Conservation (phyloP, 2,329 filamentous ascomycete genomes). For the Pseudocercospora crystallina region DNA sequence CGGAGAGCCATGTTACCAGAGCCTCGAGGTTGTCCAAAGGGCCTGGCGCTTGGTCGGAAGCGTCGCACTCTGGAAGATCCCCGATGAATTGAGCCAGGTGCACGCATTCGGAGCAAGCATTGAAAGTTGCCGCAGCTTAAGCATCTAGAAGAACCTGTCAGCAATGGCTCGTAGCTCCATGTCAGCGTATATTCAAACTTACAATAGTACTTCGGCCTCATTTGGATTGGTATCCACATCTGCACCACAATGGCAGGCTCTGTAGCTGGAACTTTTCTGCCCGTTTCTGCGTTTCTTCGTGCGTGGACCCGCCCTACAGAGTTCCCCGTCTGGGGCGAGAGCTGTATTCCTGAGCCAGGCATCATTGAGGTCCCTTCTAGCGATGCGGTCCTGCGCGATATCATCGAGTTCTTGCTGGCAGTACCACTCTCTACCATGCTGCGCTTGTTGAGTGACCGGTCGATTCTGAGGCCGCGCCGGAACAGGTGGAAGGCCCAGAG, state of each 20-base stretch:
- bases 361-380: background rate
- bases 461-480: background rate
- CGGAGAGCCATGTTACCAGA: no score
- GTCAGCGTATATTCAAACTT: background rate
- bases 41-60: no score
- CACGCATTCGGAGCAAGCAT: background rate
- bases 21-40: no score
- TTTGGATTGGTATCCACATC: background rate
- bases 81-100: background rate
- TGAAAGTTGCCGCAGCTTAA: background rate
- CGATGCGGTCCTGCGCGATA: background rate
- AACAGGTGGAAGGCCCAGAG: background rate
- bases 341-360: background rate
- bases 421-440: background rate
- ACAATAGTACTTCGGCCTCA: slow-evolving; percentile 1
- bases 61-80: no score
- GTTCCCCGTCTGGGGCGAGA: background rate
- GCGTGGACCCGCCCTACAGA: background rate
- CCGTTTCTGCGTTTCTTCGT: background rate
- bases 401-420: background rate
- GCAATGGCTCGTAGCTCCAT: background rate
- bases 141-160: background rate
- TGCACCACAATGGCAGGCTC: slow-evolving; percentile 6
- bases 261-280: background rate
- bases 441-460: no score